Evolutionary conservation across 2,329 filamentous ascomycete genomes (phyloP), one percentile per base, ranked within the genome.

Genomic region (Hortaea sp.): DNA sequence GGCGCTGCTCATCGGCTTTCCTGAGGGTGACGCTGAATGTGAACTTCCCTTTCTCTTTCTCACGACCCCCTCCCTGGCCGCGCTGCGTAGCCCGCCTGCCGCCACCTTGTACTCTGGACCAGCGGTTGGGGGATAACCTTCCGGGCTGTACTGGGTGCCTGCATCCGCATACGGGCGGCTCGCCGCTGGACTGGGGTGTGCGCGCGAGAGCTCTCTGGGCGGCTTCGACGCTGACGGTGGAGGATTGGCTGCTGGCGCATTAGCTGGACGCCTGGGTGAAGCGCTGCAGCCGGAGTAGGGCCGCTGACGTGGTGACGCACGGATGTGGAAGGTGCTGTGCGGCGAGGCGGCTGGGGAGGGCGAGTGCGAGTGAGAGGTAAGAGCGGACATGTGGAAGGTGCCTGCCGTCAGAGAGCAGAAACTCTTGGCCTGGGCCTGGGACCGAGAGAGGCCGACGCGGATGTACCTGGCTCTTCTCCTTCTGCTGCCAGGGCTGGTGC

Each of bases 121-220:
- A 42, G 60, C 66, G 44, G 72, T 71, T 49, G 71, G 66, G 53
- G 73, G 66, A 45, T 60, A 66, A 48, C 66, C 67, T 47, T 70
- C 66, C 39, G 73, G 74, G 39, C 73, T 74, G 60, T 77, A 78
- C 60, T 78, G 75, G 32, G 75, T 78, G 48, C 65, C 69, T 31
- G 67, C 67, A 66, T 77, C 72, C 47, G 68, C 66, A 62, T 60
- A 61, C 12, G 49, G 41, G 38, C 10, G 11, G 5, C 39, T 6
- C 35, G 27, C 40, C 37, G 27, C 20, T 39, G 43, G 29, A 10
- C 7, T 30, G n/a, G 43, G 39, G 29, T 41, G 39, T 10, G 12
- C 37, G 20, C 34, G 37, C 28, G 11, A 42, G 6, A 43, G 50
- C 31, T 44, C 44, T 7, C n/a, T 45, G 11, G 40, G 37, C 42